Evolutionary conservation across 2,329 filamentous ascomycete species (phyloP), one percentile per base, ranked within the genome.

Genomic region (Sporothrix globosa): DNA sequence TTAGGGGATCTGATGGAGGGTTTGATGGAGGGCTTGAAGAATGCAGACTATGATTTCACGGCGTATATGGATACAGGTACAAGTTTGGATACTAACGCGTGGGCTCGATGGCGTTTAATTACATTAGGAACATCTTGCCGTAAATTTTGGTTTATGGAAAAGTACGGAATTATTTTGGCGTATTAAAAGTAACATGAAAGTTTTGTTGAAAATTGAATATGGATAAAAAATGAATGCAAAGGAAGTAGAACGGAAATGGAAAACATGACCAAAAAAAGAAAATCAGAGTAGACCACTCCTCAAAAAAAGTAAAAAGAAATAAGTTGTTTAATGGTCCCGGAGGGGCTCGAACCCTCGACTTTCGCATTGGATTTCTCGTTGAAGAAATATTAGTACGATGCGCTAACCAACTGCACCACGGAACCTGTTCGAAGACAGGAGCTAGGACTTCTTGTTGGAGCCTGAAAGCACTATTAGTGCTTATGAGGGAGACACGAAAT

Each of bases 291-390:
- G 4, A n/a, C 39, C 2, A 54, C 5, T n/a, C 9, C 4, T 41
- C n/a, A 44, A 66, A 53, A 17, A 48, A 19, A n/a, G 11, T 30
- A 4, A 14, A 68, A 69, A 50, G 69, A 65, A 21, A 54, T 14
- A 70, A 11, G 27, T 39, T n/a, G 7, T 34, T 30, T 54, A 46
- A 48, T 73, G 73, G 71, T 74, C 73, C 71, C 73, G 73, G 73
- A 74, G 73, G 71, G 73, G 73, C 73, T 74, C 73, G 73, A 74
- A 74, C 73, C 71, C 73, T 73, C 73, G 73, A 73, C 73, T 73
- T 73, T 73, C 73, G 73, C 73, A 73, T 73, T 53, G 41, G 61
- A n/a, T 69, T 69, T 71, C 70, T 58, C 50, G 24, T 10, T 4
- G 54, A 6, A 60, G 60, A 72, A 71, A 67, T 73, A 73, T 73